A percentile compares a stretch with the other conserved stretches of the same genome.
phyloP scores from a whole-genome alignment of 2,329 filamentous ascomycete species.

The Pestalotiopsis sp. region DNA sequence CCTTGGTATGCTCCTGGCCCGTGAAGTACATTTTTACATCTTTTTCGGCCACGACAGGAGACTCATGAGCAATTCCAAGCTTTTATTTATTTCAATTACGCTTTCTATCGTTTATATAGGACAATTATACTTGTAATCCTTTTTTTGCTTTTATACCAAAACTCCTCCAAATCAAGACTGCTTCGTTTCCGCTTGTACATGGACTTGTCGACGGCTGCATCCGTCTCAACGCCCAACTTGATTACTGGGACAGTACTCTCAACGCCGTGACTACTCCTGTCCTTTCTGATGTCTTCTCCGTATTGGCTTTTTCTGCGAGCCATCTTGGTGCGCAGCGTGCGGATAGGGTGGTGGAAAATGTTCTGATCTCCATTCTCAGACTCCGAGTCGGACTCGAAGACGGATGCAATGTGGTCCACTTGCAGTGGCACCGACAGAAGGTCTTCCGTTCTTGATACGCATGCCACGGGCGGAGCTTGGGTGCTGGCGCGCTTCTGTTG shows the following conservation, averaged over 20 bases:
- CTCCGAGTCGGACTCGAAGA: neutral
- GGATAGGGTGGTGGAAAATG: neutral
- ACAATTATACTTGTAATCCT: neutral
- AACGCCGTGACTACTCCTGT: neutral
- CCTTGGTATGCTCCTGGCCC: too few relatives aligned
- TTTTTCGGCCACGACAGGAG: too few relatives aligned
- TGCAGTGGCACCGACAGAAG: neutral
- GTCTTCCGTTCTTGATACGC: neutral
- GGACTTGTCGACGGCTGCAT: neutral
- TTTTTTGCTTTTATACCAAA: neutral
- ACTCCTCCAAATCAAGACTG: neutral
- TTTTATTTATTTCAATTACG: neutral
- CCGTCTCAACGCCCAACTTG: neutral
- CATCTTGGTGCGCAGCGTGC: neutral
- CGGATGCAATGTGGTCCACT: neutral
- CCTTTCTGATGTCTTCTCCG: neutral
- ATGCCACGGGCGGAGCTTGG: neutral
- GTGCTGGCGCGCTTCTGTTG: neutral
- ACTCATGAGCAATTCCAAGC: too few relatives aligned
- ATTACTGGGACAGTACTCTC: neutral
- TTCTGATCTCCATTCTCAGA: neutral
- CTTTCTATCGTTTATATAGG: neutral
- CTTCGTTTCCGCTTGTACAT: neutral
- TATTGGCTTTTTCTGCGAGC: neutral
- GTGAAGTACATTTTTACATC: too few relatives aligned